Evolutionary conservation across 495 filamentous ascomycete species (phyloP), one percentile per base, ranked within the genome.

Genomic region (Penicillium herquei): DNA sequence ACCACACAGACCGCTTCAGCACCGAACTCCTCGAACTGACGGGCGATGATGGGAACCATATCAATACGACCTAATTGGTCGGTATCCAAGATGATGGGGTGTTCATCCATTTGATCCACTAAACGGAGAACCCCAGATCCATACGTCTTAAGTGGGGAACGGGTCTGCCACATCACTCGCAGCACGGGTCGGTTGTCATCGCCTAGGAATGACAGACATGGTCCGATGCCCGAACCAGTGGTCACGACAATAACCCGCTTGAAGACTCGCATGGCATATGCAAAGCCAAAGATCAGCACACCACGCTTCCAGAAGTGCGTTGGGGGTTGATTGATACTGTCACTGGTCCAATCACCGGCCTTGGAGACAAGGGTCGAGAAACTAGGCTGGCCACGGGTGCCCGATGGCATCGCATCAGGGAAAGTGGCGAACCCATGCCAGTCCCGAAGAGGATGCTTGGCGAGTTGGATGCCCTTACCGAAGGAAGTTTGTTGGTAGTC

Each of bases 371-470:
- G 73, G 50, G 88, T 74, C 14, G 85, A 90, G 68, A 88, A 91
- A 46, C 51, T 77, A 56, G 51, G 64, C 53, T 12, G 65, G 7
- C 59, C 54, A 0, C 47, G 46, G 6, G 43, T n/a, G 8, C 52
- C 59, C 8, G 35, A 33, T 3, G 62, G 52, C 1, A 18, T 61
- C 6, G 67, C 70, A 52, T 78, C 72, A 6, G 73, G 83, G 62
- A 94, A 89, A 18, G 86, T 87, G 16, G 89, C 90, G 59, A 95
- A 95, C 7, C 86, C 81, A 71, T 95, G 90, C 81, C 87, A 91
- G 75, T 95, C 90, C 11, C 75, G 80, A 49, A 94, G 70, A 0
- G 85, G 76, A 74, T 81, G 67, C 48, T 79, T 75, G 56, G 77
- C 71, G 48, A 81, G 72, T 39, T 73, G 71, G 50, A 69, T 74